Base-by-base conservation (phyloP, 371 early-diverging fungal genomes). In the Mucor lusitanicus region DNA sequence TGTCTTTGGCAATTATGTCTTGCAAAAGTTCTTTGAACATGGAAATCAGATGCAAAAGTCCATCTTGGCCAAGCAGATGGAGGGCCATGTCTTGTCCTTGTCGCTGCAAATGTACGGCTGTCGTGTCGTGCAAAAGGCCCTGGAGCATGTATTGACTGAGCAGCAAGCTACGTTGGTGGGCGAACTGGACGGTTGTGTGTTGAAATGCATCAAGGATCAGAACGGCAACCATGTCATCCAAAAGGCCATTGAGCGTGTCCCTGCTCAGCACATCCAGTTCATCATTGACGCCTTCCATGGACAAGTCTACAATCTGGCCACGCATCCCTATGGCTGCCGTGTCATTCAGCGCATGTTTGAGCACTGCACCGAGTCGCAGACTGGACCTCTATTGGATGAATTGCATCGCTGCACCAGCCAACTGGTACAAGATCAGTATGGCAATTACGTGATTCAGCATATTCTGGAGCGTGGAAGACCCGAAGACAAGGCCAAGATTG, bases 181-280 rank as follows among this genome's bases (percentile, higher is more conserved):
- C 56, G 99, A 99, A 78, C 80, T 99, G 59, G 94, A 96, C 66
- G 97, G 95, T 1, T 88, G 94, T 72, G 94, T 99, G 0, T 84
- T 99, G 53, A 95, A 95, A 76, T 96, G 99, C 68, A 97, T 99
- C 63, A 97, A 97, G 79, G 99, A 99, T 81, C 99, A 99, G 79
- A 99, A 99, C 76, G 99, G 99, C 61, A 99, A 99, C 80, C 99
- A 99, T 71, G 99, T 99, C 13, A 95, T 99, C 59, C 99, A 99
- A 79, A 99, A 99, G 80, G 98, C 97, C n/a, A 97, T 99, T 64
- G 99, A 99, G 77, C 90, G 96, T 28, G 94, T 97, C 11, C 93
- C 94, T 30, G 89, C 94, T 11, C 90, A 94, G 68, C 91, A 96
- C 73, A 95, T 96, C 64, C 90, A 91, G 69, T 99, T 99, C 72